Evolutionary conservation across 345 rosid genomes (phyloP).

Genomic region (Raphanus sativus): DNA sequence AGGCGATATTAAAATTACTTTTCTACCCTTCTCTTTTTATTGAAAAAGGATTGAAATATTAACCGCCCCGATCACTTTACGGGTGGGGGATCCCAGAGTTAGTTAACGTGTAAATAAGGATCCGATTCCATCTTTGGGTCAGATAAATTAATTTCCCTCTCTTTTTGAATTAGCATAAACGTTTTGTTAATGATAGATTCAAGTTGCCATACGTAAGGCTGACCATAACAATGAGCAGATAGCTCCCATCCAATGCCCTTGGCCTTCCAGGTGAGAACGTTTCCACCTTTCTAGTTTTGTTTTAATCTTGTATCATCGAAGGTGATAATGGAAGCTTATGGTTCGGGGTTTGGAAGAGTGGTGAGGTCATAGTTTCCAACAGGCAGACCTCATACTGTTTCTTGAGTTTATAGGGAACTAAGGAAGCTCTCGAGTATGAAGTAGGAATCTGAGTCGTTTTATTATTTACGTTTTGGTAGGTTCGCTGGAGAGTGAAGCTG

Average conservation of each 20-base stretch:
- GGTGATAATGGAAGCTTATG: conserved; percentile 86
- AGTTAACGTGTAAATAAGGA: too few relatives aligned
- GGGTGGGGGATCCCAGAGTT: too few relatives aligned
- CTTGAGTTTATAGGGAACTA: neutral
- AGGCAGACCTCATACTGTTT: conserved; percentile 37
- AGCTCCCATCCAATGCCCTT: conserved; percentile 50
- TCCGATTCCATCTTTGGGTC: too few relatives aligned
- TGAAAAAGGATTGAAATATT: too few relatives aligned
- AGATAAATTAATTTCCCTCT: too few relatives aligned
- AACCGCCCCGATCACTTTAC: too few relatives aligned
- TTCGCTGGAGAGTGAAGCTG: conserved; percentile 93
- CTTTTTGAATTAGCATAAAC: too few relatives aligned
- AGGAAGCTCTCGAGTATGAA: neutral
- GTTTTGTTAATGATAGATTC: too few relatives aligned
- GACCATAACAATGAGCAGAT: conserved; percentile 41
- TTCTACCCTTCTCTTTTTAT: neutral
- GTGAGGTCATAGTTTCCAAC: conserved; percentile 92
- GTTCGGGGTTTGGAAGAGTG: conserved; percentile 98
- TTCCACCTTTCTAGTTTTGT: neutral
- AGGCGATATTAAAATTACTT: neutral
- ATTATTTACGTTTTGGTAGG: conserved; percentile 42
- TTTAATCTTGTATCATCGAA: too few relatives aligned
- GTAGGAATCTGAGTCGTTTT: neutral
- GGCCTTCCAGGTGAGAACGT: conserved; percentile 46
- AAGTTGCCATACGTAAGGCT: conserved; percentile 33